Conservation (phyloP, 2,329 filamentous ascomycete genomes). For the Xylariales sp. region DNA sequence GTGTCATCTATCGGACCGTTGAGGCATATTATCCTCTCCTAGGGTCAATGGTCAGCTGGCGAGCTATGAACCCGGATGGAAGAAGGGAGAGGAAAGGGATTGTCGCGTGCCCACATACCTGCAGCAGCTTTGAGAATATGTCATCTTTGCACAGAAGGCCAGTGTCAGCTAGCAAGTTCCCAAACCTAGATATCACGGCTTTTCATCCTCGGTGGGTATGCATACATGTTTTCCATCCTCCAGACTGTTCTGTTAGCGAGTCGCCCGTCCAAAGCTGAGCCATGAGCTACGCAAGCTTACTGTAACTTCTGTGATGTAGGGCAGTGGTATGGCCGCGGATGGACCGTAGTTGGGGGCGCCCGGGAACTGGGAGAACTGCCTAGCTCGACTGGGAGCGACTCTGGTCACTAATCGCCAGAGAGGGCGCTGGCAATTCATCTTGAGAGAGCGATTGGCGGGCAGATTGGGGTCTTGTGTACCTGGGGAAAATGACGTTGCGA, state of each 20-base stretch:
- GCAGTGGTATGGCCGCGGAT: slow-evolving; percentile 43
- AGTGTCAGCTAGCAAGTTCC: slow-evolving; percentile 29
- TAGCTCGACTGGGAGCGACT: slow-evolving; percentile 28
- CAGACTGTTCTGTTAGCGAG: slow-evolving; percentile 50
- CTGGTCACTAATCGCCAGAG: slow-evolving; percentile 29
- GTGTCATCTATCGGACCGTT: slow-evolving; percentile 89
- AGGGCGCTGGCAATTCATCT: slow-evolving; percentile 31
- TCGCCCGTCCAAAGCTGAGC: no score
- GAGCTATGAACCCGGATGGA: slow-evolving; percentile 5
- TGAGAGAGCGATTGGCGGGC: slow-evolving; percentile 3
- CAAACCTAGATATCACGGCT: no score
- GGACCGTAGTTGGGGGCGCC: slow-evolving; percentile 26
- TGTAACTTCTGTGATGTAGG: slow-evolving; percentile 54
- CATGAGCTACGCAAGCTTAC: slow-evolving; percentile 25
- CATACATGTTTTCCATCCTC: slow-evolving; percentile 75
- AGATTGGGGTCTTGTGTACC: neutral
- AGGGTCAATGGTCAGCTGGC: slow-evolving; percentile 11
- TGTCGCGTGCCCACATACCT: no score
- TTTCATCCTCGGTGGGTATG: slow-evolving; percentile 15
- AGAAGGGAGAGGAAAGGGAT: no score
- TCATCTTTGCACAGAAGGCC: slow-evolving; percentile 61
- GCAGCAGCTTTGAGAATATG: slow-evolving; percentile 75
- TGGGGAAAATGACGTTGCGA: neutral
- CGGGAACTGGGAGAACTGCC: slow-evolving; percentile 39
- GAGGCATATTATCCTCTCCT: slow-evolving; percentile 92